Conservation (phyloP, 345 rosid species). For the Ailanthus altissimus region DNA sequence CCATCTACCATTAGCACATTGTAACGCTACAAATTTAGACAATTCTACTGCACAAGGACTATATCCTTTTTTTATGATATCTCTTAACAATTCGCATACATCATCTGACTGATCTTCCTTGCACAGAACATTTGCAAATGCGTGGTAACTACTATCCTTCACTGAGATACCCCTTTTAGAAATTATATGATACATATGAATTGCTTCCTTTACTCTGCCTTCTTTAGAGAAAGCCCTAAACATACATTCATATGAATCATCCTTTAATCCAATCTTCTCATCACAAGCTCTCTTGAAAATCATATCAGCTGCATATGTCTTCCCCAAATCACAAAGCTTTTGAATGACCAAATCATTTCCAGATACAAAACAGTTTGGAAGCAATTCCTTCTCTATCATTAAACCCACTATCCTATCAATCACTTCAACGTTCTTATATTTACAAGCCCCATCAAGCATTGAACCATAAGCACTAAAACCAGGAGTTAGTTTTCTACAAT, state of each 20-base stretch:
- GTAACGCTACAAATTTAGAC: slow-evolving; percentile 44
- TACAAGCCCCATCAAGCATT: slow-evolving; percentile 72
- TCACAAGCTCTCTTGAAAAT: slow-evolving; percentile 49
- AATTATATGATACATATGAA: slow-evolving; percentile 38
- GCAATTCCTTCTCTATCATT: slow-evolving; percentile 48
- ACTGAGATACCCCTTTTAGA: slow-evolving; percentile 32
- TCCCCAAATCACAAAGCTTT: slow-evolving; percentile 61
- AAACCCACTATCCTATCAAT: slow-evolving; percentile 41
- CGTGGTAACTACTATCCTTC: slow-evolving; percentile 43
- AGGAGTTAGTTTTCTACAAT: slow-evolving; percentile 37
- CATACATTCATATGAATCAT: slow-evolving; percentile 53
- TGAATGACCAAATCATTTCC: slow-evolving; percentile 42
- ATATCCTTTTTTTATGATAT: slow-evolving; percentile 49
- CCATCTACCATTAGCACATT: slow-evolving; percentile 52
- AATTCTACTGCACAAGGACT: slow-evolving; percentile 42
- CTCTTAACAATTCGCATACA: slow-evolving; percentile 39
- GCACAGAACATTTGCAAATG: slow-evolving; percentile 53
- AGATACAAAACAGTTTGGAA: slow-evolving; percentile 15
- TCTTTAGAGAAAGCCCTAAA: slow-evolving; percentile 47
- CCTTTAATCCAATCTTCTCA: slow-evolving; percentile 33
- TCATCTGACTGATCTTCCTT: slow-evolving; percentile 39
- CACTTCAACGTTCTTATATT: slow-evolving; percentile 38
- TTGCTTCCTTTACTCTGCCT: slow-evolving; percentile 56
- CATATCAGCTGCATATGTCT: slow-evolving; percentile 56
- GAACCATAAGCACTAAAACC: slow-evolving; percentile 51